These are phyloP conservation scores for Ajuga chamaepitys DNA, from an alignment of 257 asterid species.

Conservation along the genomic window DNA sequence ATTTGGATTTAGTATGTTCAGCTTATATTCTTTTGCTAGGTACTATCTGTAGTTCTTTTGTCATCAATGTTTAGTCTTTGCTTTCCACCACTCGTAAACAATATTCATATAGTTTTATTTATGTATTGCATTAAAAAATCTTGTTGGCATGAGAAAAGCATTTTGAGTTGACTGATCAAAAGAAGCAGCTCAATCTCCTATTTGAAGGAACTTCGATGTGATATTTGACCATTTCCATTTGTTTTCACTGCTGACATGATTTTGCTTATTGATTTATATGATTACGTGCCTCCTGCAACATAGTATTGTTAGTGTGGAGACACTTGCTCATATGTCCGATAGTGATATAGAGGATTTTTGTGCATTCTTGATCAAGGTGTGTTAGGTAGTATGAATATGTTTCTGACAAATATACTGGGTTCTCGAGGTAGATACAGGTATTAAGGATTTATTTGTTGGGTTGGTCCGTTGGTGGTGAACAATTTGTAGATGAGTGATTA, in stretches of 20 bases:
- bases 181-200: neutral
- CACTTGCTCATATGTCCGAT: conserved; percentile 3
- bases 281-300: neutral
- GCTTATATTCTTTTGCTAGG: neutral
- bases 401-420: neutral
- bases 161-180: neutral
- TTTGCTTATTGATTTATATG: neutral
- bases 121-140: neutral
- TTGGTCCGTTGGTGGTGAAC: neutral
- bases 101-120: neutral
- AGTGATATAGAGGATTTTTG: neutral
- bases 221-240: neutral
- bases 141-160: neutral
- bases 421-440: neutral
- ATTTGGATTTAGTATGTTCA: conserved; percentile 1
- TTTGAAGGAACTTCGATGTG: neutral
- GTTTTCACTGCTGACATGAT: neutral
- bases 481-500: neutral
- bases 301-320: neutral
- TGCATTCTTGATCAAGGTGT: neutral
- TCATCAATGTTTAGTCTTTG: neutral
- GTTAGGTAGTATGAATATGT: neutral
- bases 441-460: neutral
- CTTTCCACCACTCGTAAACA: neutral
- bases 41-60: neutral